These are phyloP conservation scores for Cytospora mali DNA, from an alignment of 2,329 filamentous ascomycete genomes.

Conservation along the genomic window DNA sequence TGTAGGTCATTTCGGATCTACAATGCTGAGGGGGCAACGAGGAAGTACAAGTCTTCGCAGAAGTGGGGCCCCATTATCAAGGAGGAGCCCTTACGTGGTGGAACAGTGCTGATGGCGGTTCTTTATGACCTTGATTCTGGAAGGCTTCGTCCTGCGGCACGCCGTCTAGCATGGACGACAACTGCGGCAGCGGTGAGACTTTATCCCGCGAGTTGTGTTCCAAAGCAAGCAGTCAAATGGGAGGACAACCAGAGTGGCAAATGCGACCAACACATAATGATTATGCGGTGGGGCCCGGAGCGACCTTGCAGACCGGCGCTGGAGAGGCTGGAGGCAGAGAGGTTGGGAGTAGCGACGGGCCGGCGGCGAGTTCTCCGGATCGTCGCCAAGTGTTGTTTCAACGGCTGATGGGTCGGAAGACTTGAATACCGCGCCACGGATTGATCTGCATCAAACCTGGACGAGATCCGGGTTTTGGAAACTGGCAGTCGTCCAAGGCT, in stretches of 20 bases:
- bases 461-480: conserved; percentile 1
- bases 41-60: neutral
- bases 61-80: neutral
- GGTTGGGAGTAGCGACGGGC: too few relatives aligned
- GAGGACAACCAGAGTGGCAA: neutral
- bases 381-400: neutral
- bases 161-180: neutral
- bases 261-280: neutral
- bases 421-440: neutral
- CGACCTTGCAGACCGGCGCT: neutral
- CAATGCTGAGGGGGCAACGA: neutral
- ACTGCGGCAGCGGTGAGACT: neutral
- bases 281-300: neutral
- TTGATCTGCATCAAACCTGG: neutral
- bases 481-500: conserved; percentile 5
- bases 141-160: neutral
- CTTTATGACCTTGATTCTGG: neutral
- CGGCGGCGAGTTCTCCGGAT: neutral
- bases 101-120: neutral
- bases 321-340: neutral
- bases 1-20: conserved; percentile 1
- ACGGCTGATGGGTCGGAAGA: neutral
- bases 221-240: neutral
- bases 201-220: neutral
- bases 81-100: neutral